These are phyloP conservation scores for Geotrichum europaeum DNA, from an alignment of 1,139 yeast species.

Conservation along the genomic window DNA sequence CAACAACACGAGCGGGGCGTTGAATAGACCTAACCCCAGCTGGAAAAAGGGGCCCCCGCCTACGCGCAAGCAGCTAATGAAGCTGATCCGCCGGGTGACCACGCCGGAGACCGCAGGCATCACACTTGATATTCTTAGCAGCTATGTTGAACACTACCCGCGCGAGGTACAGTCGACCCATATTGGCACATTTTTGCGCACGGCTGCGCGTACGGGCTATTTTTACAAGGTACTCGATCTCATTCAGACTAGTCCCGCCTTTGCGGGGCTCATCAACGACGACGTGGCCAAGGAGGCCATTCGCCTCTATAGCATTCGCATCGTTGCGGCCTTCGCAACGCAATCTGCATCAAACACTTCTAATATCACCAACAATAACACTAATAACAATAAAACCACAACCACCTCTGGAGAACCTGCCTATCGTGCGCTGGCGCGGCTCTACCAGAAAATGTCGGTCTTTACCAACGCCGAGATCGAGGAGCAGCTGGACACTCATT, in stretches of 20 bases:
- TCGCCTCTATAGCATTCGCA: constrained; percentile 15
- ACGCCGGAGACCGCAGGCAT: constrained; percentile 9
- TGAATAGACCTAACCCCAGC: constrained; percentile 9
- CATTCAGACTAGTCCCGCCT: constrained; percentile 6
- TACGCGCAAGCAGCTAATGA: constrained; percentile 15
- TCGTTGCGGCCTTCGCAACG: constrained; percentile 5
- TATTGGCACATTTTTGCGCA: constrained; percentile 14
- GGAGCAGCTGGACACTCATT: constrained; percentile 9
- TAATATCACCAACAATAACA: constrained; percentile 3
- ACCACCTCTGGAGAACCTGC: background rate
- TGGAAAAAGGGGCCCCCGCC: constrained; percentile 12
- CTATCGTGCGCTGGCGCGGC: background rate
- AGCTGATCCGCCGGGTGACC: constrained; percentile 13
- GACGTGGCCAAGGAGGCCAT: constrained; percentile 9
- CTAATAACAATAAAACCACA: background rate
- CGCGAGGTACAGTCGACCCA: constrained; percentile 13
- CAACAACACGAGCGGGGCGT: constrained; percentile 9
- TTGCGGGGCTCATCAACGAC: constrained; percentile 4
- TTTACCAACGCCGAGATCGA: background rate
- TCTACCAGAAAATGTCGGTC: background rate
- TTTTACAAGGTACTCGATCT: constrained; percentile 14
- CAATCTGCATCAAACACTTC: constrained; percentile 3
- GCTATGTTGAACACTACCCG: constrained; percentile 15
- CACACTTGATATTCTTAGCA: constrained; percentile 9
- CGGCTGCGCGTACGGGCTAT: constrained; percentile 14